phyloP scores from a whole-genome alignment of 2,329 filamentous ascomycete genomes.

The Sporothrix brunneoviolacea region DNA sequence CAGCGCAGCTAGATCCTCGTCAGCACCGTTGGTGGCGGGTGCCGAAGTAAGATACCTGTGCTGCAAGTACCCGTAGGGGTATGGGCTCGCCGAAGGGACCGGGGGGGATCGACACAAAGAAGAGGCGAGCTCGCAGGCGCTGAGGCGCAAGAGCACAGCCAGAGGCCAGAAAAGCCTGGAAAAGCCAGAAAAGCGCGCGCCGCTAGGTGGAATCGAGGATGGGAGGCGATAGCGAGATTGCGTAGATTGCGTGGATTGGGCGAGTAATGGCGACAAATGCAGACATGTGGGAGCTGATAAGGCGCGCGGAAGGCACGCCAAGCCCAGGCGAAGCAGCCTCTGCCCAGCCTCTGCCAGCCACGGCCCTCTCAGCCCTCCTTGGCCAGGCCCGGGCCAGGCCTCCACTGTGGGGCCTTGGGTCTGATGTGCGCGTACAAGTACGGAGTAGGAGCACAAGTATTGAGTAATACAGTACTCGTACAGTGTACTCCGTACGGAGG shows the following conservation, averaged over 20 bases:
- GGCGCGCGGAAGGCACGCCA: neutral
- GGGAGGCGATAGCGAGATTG: neutral
- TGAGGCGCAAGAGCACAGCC: too few species aligned
- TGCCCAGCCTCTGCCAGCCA: too few species aligned
- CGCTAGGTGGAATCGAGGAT: constrained; percentile 8
- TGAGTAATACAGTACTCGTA: too few species aligned
- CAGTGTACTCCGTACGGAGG: too few species aligned
- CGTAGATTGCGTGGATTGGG: constrained; percentile 11
- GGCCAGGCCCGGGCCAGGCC: neutral
- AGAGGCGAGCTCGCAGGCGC: too few species aligned
- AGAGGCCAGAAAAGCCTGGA: too few species aligned
- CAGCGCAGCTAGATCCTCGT: neutral
- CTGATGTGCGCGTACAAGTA: too few species aligned
- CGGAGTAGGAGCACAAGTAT: neutral
- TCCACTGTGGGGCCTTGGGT: too few species aligned
- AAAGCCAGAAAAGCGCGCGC: constrained; percentile 7
- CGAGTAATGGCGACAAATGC: constrained; percentile 11
- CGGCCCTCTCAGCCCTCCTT: constrained; percentile 1
- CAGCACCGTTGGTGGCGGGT: neutral
- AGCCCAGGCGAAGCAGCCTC: neutral
- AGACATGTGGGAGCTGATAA: constrained; percentile 17
- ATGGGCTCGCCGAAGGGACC: too few species aligned
- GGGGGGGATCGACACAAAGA: too few species aligned
- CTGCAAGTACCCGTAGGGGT: neutral
- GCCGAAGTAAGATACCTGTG: neutral